These are phyloP conservation scores for Ogataea glucozyma DNA, from an alignment of 805 yeast species.

Conservation along the genomic window DNA sequence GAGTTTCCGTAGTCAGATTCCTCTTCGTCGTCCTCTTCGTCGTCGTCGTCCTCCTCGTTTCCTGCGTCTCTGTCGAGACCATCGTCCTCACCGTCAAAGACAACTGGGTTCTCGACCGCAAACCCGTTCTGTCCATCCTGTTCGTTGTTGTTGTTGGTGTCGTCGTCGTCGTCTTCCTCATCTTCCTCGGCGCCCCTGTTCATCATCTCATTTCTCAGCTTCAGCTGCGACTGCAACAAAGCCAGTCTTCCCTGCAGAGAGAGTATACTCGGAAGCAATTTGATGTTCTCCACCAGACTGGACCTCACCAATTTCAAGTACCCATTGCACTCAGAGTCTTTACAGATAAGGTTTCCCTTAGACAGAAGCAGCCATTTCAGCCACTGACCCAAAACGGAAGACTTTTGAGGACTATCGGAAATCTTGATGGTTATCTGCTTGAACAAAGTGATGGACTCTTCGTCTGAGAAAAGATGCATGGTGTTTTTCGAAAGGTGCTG, in stretches of 20 bases:
- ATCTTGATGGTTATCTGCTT: conserved; percentile 48
- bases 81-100: conserved; percentile 34
- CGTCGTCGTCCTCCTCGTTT: conserved; percentile 7
- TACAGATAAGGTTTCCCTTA: conserved; percentile 64
- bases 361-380: conserved; percentile 74
- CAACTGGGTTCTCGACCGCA: conserved; percentile 27
- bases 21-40: conserved; percentile 5
- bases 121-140: conserved; percentile 12
- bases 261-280: conserved; percentile 63
- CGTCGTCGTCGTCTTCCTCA: conserved; percentile 15
- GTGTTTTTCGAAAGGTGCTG: conserved; percentile 51
- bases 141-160: conserved; percentile 18
- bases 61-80: conserved; percentile 20
- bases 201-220: conserved; percentile 57
- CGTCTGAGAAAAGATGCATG: conserved; percentile 52
- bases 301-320: conserved; percentile 58
- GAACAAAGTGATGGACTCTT: conserved; percentile 44
- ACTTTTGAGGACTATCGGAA: conserved; percentile 50
- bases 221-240: conserved; percentile 72
- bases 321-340: conserved; percentile 51
- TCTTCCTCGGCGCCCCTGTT: conserved; percentile 29
- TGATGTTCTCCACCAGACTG: conserved; percentile 55
- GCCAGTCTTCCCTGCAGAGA: conserved; percentile 86
- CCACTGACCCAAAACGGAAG: conserved; percentile 60
- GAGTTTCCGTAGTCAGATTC: conserved; percentile 7